Evolutionary conservation across 2,329 filamentous ascomycete species (phyloP).

Genomic region (Neonectria neomacrospora): DNA sequence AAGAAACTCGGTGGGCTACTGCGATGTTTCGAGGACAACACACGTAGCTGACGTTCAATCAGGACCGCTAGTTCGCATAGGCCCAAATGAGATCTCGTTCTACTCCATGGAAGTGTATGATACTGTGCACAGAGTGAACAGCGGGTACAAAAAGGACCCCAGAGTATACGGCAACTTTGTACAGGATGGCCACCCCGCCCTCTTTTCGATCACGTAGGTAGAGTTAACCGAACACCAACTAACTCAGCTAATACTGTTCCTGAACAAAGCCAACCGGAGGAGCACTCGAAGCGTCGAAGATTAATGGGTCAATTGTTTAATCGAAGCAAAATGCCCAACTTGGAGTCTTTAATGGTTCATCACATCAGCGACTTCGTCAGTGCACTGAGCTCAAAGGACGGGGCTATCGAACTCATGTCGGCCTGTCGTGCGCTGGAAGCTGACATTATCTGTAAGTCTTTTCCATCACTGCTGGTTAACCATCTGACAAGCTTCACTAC

Average conservation of each 20-base stretch:
- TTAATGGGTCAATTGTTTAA: constrained; percentile 46
- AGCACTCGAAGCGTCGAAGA: constrained; percentile 44
- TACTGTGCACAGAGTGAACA: constrained; percentile 39
- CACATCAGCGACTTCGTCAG: constrained; percentile 36
- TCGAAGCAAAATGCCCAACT: constrained; percentile 40
- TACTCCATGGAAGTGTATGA: constrained; percentile 44
- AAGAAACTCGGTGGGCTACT: constrained; percentile 31
- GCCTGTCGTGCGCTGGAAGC: constrained; percentile 31
- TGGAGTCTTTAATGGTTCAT: constrained; percentile 40
- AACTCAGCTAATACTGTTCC: constrained; percentile 18
- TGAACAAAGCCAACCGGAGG: constrained; percentile 33
- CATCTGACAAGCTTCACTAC: not conserved
- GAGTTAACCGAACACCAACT: not conserved
- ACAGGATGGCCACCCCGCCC: constrained; percentile 42
- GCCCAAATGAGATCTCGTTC: constrained; percentile 42
- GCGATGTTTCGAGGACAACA: not conserved
- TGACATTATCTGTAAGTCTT: constrained; percentile 32
- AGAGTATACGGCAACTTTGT: constrained; percentile 45
- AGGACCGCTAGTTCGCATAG: constrained; percentile 39
- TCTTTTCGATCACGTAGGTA: constrained; percentile 44
- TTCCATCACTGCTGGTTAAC: not conserved
- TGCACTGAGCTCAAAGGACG: not conserved
- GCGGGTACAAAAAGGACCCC: constrained; percentile 42
- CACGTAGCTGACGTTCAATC: not conserved
- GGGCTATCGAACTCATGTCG: constrained; percentile 8